A percentile compares a stretch with the other conserved stretches of the same genome.
These are phyloP conservation scores for Trichoderma sp. DNA, from an alignment of 2,329 filamentous ascomycete species.

Conservation along the genomic window DNA sequence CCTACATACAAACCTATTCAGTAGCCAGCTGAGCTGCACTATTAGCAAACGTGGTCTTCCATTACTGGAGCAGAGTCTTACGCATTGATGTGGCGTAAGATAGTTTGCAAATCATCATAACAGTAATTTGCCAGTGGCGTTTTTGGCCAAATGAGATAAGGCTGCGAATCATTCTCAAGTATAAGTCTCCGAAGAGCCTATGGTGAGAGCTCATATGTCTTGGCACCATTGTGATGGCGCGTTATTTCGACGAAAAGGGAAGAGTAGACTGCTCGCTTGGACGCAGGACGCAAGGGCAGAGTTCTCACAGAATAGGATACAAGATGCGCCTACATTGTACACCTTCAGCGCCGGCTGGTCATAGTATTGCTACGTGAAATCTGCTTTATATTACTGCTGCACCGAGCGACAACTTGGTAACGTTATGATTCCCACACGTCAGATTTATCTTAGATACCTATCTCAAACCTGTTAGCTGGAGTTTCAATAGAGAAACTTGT, in stretches of 20 bases:
- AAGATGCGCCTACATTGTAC: neutral
- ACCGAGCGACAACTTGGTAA: neutral
- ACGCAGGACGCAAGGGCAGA: neutral
- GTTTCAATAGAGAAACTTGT: neutral
- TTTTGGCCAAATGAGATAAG: neutral
- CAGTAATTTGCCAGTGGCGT: neutral
- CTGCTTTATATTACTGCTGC: neutral
- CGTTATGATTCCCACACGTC: neutral
- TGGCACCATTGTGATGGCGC: neutral
- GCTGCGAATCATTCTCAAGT: neutral
- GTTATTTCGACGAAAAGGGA: neutral
- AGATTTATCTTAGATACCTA: neutral
- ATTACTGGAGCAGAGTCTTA: neutral
- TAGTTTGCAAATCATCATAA: neutral
- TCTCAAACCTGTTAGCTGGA: neutral
- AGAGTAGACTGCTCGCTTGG: neutral
- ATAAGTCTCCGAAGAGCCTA: neutral
- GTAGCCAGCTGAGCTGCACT: neutral
- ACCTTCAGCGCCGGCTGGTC: neutral
- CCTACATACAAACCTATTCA: neutral
- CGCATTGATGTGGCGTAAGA: neutral
- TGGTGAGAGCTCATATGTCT: neutral
- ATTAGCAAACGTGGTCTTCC: neutral
- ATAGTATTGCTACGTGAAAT: neutral
- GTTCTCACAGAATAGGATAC: neutral